Evolutionary conservation across 2,329 filamentous ascomycete genomes (phyloP), one percentile per base, ranked within the genome.

Genomic region (Colletotrichum abscissum): DNA sequence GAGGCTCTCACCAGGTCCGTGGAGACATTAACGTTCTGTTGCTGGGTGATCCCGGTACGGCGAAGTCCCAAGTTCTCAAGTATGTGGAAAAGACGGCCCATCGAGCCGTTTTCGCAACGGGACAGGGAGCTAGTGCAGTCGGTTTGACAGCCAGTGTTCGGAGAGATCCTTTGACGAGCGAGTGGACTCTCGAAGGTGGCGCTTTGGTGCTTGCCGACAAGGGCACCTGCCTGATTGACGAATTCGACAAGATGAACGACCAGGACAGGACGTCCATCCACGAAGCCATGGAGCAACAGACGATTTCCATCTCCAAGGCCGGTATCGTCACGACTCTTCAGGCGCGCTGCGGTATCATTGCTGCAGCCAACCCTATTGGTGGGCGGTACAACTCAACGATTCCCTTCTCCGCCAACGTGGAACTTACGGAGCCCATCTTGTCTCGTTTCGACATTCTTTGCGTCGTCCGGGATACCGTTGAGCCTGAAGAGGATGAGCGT

Each of bases 181-280:
- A 99, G 84, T 99, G 97, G 96, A 98, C 97, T 6, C 87, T 99
- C 2, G 97, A 99, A 85, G 97, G 97, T 75, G 97, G 97, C 80
- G 97, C 97, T 4, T 88, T 99, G 12, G 97, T 99, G 79, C 90
- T 99, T 69, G 97, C 97, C 19, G 97, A 99, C 82, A 93, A 94
- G 76, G 97, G 97, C 54, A 98, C 95, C 19, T 98, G 97, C 80
- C 88, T 99, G 35, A 99, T 99, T 75, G 97, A 99, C 79, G 97
- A 99, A 84, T 99, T 99, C 79, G 97, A 99, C 89, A 99, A 99
- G 88, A 99, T 99, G 97, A 98, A 98, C 82, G 97, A 99, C 81
- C 95, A 98, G 81, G 97, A 99, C 82, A 92, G 97, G 76, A 98
- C 97, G 1, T 98, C 95, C 8, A 99, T 99, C 78, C 97, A 99